Evolutionary conservation across 108 stramenopile species (phyloP).

Genomic region (Cylindrotheca fusiformis): DNA sequence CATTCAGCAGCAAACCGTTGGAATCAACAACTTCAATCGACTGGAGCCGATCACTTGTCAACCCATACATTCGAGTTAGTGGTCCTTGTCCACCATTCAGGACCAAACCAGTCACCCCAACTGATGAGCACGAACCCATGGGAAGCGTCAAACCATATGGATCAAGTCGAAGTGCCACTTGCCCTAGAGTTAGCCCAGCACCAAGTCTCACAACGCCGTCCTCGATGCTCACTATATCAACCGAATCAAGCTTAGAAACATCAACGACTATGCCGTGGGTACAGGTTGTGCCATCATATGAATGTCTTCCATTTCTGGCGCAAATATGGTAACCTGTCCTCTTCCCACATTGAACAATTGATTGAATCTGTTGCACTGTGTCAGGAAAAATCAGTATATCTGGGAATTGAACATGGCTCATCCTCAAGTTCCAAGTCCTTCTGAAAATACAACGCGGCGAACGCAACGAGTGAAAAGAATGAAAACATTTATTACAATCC

Average conservation of each 20-base stretch:
- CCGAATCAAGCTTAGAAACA: background rate
- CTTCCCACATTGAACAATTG: constrained; percentile 4
- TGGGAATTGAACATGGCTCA: background rate
- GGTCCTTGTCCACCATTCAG: constrained; percentile 10
- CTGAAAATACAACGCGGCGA: background rate
- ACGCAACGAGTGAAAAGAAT: constrained; percentile 1
- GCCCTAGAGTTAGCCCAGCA: constrained; percentile 2
- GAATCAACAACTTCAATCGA: constrained; percentile 5
- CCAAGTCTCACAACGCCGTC: constrained; percentile 2
- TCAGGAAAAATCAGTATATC: background rate
- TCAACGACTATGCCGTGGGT: constrained; percentile 9
- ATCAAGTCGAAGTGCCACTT: constrained; percentile 1
- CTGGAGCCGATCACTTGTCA: constrained; percentile 2
- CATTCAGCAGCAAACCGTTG: background rate
- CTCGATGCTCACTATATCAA: background rate
- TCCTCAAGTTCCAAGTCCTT: constrained; percentile 1
- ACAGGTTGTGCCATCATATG: constrained; percentile 4
- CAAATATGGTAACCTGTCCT: constrained; percentile 5
- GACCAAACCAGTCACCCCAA: constrained; percentile 4
- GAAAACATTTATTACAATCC: background rate
- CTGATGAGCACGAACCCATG: background rate
- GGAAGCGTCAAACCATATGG: constrained; percentile 1
- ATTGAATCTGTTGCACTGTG: background rate
- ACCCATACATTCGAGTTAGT: constrained; percentile 1
- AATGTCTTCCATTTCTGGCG: constrained; percentile 6